These are phyloP conservation scores for Aegilops longissima DNA, from an alignment of 176 grass and related monocot genomes.

Conservation along the genomic window DNA sequence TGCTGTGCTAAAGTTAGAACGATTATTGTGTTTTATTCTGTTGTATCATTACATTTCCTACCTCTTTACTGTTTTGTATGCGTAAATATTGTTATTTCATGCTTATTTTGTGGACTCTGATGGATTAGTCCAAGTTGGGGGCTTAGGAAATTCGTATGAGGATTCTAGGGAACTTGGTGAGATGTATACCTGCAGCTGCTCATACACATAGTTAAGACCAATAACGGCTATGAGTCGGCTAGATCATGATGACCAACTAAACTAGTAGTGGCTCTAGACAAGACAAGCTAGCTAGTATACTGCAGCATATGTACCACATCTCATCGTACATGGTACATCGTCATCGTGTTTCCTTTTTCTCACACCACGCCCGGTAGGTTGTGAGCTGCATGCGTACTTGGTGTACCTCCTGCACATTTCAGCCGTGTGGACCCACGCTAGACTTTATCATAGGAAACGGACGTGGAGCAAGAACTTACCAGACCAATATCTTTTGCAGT, in stretches of 20 bases:
- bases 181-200: background rate
- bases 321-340: conserved; percentile 21
- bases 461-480: conserved; percentile 30
- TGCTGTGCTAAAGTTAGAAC: conserved; percentile 1
- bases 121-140: background rate
- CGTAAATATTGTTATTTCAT: conserved; percentile 48
- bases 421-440: conserved; percentile 21
- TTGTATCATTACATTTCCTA: conserved; percentile 21
- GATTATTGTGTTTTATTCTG: conserved; percentile 21
- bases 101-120: conserved; percentile 15
- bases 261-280: background rate
- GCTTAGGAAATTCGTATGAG: background rate
- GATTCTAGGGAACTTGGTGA: background rate
- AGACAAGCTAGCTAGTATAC: conserved; percentile 25
- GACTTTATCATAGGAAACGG: conserved; percentile 34
- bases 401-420: conserved; percentile 26
- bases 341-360: conserved; percentile 31
- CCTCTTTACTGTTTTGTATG: background rate
- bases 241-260: background rate
- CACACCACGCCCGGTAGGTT: background rate
- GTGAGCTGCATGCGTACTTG: conserved; percentile 17
- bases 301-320: conserved; percentile 26
- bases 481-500: conserved; percentile 30
- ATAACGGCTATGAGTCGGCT: background rate
- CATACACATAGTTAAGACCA: background rate